phyloP scores from a whole-genome alignment of 2,329 filamentous ascomycete genomes.

The Diaporthe sp. region DNA sequence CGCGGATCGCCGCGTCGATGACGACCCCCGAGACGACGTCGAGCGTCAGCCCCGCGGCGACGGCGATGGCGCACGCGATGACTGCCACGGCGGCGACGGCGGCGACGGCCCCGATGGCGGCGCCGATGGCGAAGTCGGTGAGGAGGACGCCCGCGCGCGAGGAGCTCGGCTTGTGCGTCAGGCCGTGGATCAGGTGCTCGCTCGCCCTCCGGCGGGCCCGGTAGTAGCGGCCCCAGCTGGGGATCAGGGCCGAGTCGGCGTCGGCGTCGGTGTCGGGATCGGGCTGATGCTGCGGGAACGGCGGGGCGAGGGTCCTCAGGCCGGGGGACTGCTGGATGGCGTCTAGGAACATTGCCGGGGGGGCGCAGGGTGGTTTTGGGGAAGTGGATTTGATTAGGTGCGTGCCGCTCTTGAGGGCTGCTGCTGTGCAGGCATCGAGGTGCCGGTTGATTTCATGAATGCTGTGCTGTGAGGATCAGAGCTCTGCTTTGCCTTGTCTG shows the following conservation, averaged over 20 bases:
- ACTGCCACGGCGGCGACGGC: conserved; percentile 6
- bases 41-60: not conserved
- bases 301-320: not conserved
- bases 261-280: not conserved
- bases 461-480: not conserved
- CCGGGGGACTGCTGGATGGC: conserved; percentile 11
- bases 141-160: conserved; percentile 14
- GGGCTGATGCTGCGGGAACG: not conserved
- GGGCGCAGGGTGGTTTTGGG: not conserved
- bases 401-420: not conserved
- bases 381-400: not conserved
- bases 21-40: not conserved
- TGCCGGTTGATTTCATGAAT: conserved; percentile 9
- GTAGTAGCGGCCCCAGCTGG: conserved; percentile 16
- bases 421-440: not conserved
- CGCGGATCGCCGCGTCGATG: conserved; percentile 9
- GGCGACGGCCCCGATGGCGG: not conserved
- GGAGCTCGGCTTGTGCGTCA: conserved; percentile 17
- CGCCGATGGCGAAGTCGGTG: conserved; percentile 5
- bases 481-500: not conserved
- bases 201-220: conserved; percentile 8
- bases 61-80: not conserved
- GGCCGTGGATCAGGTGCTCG: conserved; percentile 29
- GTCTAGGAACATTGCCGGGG: conserved; percentile 4
- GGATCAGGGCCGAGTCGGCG: not conserved